A percentile compares a stretch with the other conserved stretches of the same genome.
These are phyloP conservation scores for Dianthus caryophyllus DNA, from an alignment of 148 eudicot species.

Conservation along the genomic window DNA sequence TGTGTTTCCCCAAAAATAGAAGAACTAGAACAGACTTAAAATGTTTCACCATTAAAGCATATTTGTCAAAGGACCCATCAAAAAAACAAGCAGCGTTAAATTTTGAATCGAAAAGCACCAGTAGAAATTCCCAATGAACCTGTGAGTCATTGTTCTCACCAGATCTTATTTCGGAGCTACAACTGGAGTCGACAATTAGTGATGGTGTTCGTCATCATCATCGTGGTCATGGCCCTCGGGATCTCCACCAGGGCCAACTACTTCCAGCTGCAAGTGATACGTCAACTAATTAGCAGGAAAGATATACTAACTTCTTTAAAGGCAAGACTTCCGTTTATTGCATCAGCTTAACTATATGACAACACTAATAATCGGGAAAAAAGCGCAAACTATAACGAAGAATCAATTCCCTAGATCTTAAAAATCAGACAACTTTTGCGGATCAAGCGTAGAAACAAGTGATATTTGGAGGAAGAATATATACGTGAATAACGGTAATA, in stretches of 20 bases:
- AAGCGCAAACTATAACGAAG: background rate
- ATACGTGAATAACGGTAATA: background rate
- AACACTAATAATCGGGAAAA: background rate
- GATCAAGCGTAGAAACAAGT: background rate
- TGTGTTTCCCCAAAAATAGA: constrained; percentile 19
- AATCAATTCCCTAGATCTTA: background rate
- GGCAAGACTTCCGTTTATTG: too few species aligned
- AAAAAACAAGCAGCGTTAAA: constrained; percentile 29
- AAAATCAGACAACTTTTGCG: background rate
- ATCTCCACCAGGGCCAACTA: constrained; percentile 85
- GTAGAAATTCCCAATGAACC: constrained; percentile 26
- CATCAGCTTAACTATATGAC: background rate
- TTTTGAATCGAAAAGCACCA: constrained; percentile 36
- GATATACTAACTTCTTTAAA: too few species aligned
- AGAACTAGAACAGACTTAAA: constrained; percentile 16
- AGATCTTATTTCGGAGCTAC: constrained; percentile 49
- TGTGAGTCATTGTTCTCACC: constrained; percentile 40
- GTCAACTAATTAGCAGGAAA: constrained; percentile 2
- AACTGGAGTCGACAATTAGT: constrained; percentile 39
- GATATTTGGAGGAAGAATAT: background rate
- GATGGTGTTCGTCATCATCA: constrained; percentile 49
- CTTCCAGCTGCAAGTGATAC: constrained; percentile 55
- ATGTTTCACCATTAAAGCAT: constrained; percentile 24
- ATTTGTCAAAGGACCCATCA: constrained; percentile 23
- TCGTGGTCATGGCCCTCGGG: constrained; percentile 73